Conservation (phyloP, 768 basidiomycete species). For the Auriculariales sp. region DNA sequence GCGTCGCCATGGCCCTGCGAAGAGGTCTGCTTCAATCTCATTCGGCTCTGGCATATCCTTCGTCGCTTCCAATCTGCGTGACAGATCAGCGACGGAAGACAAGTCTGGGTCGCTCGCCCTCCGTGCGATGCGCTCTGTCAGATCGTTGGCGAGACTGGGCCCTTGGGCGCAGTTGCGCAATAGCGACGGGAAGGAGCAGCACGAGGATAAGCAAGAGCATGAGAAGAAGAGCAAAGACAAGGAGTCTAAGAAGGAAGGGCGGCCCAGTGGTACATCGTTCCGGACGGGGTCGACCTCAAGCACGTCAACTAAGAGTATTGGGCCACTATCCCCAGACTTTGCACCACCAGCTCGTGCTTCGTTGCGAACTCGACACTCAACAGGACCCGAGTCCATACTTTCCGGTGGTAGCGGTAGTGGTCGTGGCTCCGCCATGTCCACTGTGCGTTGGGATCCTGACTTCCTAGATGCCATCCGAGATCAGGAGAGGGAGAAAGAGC, state of each 20-base stretch:
- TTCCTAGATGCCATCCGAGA: not conserved
- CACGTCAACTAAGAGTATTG: not conserved
- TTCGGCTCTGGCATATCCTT: constrained; percentile 2
- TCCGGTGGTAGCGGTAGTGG: not conserved
- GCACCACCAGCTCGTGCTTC: not conserved
- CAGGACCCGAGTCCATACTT: not conserved
- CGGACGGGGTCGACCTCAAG: not conserved
- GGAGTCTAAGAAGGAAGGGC: constrained; percentile 14
- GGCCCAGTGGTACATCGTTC: constrained; percentile 1
- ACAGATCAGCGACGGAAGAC: not conserved
- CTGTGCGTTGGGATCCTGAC: not conserved
- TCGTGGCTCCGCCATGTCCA: not conserved
- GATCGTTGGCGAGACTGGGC: constrained; percentile 54
- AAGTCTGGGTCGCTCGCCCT: constrained; percentile 50
- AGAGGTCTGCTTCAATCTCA: constrained; percentile 1
- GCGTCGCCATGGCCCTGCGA: not conserved
- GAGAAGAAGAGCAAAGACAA: constrained; percentile 8
- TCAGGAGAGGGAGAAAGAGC: too few relatives aligned
- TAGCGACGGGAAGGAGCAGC: not conserved
- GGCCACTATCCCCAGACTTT: not conserved
- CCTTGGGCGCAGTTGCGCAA: constrained; percentile 47
- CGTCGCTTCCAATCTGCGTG: not conserved
- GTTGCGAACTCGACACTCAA: not conserved
- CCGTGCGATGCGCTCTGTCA: constrained; percentile 64
- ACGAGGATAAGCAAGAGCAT: constrained; percentile 9